Percentiles rank a stretch among this genome's conserved stretches.
These are phyloP conservation scores for Tothia fuscella DNA, from an alignment of 2,329 filamentous ascomycete species.

Conservation along the genomic window DNA sequence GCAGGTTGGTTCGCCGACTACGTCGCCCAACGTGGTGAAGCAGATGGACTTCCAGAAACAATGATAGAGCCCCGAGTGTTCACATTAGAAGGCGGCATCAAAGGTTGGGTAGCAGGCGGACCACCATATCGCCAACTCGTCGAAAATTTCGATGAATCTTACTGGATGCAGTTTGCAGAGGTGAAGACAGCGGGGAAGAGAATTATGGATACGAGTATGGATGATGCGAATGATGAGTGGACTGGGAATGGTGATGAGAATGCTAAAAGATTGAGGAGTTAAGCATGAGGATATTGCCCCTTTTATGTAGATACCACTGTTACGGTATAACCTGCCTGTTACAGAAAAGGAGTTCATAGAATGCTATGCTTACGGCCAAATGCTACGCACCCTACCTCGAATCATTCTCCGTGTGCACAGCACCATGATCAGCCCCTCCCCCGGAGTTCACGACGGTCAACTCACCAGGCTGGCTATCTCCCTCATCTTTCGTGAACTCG, in stretches of 20 bases:
- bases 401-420: slow-evolving; percentile 10
- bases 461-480: slow-evolving; percentile 15
- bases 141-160: slow-evolving; percentile 9
- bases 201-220: not conserved
- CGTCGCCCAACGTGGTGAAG: slow-evolving; percentile 3
- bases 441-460: slow-evolving; percentile 18
- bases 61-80: slow-evolving; percentile 10
- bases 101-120: slow-evolving; percentile 12
- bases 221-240: slow-evolving; percentile 8
- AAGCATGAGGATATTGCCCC: too few relatives aligned
- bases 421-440: slow-evolving; percentile 13
- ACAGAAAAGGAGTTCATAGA: too few relatives aligned
- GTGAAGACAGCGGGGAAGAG: slow-evolving; percentile 7
- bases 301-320: too few relatives aligned
- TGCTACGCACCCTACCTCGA: slow-evolving; percentile 6
- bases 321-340: too few relatives aligned
- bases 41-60: slow-evolving; percentile 9
- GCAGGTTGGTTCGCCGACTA: slow-evolving; percentile 22
- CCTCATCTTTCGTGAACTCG: slow-evolving; percentile 5
- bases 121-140: slow-evolving; percentile 6
- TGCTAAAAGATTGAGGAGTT: too few relatives aligned
- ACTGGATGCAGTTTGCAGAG: slow-evolving; percentile 12
- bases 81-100: slow-evolving; percentile 12
- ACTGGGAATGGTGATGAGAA: too few relatives aligned
- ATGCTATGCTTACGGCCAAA: too few relatives aligned